Conservation (phyloP, 2,329 filamentous ascomycete genomes). For the Penicillium sp. region DNA sequence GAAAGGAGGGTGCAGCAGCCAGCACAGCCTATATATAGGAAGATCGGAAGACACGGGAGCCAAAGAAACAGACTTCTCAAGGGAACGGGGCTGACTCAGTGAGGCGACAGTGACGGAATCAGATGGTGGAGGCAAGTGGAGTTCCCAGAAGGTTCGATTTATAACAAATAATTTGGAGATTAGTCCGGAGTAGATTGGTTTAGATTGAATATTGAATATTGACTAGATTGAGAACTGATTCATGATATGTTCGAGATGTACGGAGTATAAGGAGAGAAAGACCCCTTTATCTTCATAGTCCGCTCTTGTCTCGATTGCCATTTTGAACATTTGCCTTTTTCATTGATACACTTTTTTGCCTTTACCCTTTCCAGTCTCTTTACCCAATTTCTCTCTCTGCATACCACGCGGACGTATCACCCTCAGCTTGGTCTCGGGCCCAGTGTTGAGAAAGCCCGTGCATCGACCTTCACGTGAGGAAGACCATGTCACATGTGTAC, state of each 20-base stretch:
- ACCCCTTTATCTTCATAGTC: too few species aligned
- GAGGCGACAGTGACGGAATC: constrained; percentile 26
- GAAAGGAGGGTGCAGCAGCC: constrained; percentile 4
- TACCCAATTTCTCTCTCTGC: background rate
- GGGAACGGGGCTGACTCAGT: constrained; percentile 23
- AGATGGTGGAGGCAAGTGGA: constrained; percentile 21
- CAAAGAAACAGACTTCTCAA: constrained; percentile 9
- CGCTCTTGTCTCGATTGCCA: too few species aligned
- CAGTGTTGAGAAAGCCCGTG: constrained; percentile 2
- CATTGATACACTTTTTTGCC: too few species aligned
- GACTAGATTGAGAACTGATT: too few species aligned
- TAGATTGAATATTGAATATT: too few species aligned
- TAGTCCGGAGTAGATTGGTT: too few species aligned
- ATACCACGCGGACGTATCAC: constrained; percentile 4
- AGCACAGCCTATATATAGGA: constrained; percentile 19
- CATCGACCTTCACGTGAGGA: constrained; percentile 2
- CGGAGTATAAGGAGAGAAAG: too few species aligned
- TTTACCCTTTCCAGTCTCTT: background rate
- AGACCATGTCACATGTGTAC: too few species aligned
- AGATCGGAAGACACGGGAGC: constrained; percentile 26
- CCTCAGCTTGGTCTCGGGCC: background rate
- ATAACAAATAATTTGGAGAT: background rate
- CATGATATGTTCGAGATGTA: too few species aligned
- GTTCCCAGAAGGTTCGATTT: constrained; percentile 22
- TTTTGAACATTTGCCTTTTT: too few species aligned